Evolutionary conservation across 1,139 yeast genomes (phyloP).

Genomic region (Kurtzmaniella quercitrusa): DNA sequence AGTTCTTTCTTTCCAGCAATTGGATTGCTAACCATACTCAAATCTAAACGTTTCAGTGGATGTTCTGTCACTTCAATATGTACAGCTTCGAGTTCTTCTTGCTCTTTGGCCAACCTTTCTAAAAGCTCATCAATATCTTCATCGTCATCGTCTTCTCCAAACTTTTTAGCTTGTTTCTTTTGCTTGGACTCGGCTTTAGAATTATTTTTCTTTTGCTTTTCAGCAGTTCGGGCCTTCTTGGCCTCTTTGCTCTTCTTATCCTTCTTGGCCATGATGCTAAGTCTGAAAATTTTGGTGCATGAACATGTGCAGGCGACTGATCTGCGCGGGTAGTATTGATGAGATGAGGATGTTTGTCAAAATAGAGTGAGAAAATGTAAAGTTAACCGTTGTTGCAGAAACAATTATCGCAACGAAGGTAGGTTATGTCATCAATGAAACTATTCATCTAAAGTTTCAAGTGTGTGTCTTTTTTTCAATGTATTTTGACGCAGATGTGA

Average conservation of each 20-base stretch:
- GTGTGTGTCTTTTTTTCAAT: too few species aligned
- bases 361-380: too few species aligned
- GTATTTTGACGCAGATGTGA: too few species aligned
- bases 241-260: slow-evolving; percentile 83
- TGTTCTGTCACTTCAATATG: slow-evolving; percentile 48
- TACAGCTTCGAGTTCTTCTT: slow-evolving; percentile 72
- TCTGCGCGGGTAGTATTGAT: too few species aligned
- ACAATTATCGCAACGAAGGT: too few species aligned
- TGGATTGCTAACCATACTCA: slow-evolving; percentile 75
- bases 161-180: slow-evolving; percentile 72
- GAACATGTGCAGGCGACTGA: not conserved
- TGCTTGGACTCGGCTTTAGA: slow-evolving; percentile 70
- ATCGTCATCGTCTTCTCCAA: slow-evolving; percentile 80
- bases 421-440: too few species aligned
- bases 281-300: not conserved
- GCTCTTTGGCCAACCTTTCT: slow-evolving; percentile 74
- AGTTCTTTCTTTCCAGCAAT: slow-evolving; percentile 73
- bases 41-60: slow-evolving; percentile 61
- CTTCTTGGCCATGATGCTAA: slow-evolving; percentile 70
- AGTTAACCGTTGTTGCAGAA: too few species aligned
- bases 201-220: slow-evolving; percentile 72
- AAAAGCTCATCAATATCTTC: slow-evolving; percentile 83
- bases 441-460: too few species aligned
- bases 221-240: slow-evolving; percentile 84
- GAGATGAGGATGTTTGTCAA: too few species aligned